Evolutionary conservation across 192 early-diverging fungal species (phyloP).

Genomic region (Gamsiella multidivaricata): DNA sequence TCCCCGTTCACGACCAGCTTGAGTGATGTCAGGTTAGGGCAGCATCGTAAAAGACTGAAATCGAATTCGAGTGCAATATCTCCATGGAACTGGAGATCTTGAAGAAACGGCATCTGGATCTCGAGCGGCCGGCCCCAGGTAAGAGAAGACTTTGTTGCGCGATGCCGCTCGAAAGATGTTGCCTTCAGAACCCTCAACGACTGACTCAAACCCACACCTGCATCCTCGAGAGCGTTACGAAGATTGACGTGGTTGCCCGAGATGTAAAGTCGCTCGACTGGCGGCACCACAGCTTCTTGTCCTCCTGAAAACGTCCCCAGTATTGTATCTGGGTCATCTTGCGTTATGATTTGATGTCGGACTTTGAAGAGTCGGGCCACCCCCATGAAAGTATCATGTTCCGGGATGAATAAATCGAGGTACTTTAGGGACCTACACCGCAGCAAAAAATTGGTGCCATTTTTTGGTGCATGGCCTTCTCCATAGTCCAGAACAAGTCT

Average conservation of each 20-base stretch:
- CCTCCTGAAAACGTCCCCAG: too few relatives aligned
- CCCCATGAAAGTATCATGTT: constrained; percentile 14
- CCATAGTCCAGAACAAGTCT: constrained; percentile 39
- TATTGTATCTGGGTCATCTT: too few relatives aligned
- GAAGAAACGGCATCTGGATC: constrained; percentile 24
- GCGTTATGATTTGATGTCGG: neutral
- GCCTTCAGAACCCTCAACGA: constrained; percentile 36
- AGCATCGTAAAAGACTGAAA: constrained; percentile 15
- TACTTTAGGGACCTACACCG: constrained; percentile 24
- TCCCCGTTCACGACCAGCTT: constrained; percentile 38
- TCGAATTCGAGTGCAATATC: constrained; percentile 47
- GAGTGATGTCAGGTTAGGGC: constrained; percentile 21
- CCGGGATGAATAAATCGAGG: constrained; percentile 30
- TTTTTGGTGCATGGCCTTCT: constrained; percentile 9
- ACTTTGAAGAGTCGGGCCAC: constrained; percentile 12
- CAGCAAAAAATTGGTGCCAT: constrained; percentile 3
- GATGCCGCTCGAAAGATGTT: constrained; percentile 21
- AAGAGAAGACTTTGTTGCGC: constrained; percentile 3
- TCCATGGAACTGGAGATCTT: constrained; percentile 35
- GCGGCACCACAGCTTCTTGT: constrained; percentile 1
- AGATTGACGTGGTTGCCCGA: constrained; percentile 20
- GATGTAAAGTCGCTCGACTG: constrained; percentile 39
- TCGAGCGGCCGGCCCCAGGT: constrained; percentile 21
- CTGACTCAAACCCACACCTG: constrained; percentile 11
- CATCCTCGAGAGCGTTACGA: constrained; percentile 28